Percentiles rank a stretch among this genome's conserved stretches.
Conservation (phyloP, 176 grass and related monocot genomes). For the Ensete ventricosum region DNA sequence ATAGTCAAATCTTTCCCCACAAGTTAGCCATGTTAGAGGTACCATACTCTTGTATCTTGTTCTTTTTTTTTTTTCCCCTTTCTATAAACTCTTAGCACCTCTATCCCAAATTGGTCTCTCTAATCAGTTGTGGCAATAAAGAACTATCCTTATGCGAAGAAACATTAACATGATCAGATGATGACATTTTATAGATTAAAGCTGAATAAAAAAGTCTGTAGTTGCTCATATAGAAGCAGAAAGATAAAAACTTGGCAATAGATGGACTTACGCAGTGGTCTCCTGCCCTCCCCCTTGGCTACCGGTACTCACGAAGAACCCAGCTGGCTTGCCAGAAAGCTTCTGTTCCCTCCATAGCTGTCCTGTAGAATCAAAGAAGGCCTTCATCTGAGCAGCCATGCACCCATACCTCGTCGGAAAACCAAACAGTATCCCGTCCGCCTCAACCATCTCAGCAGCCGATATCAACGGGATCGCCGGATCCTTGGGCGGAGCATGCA, state of each 20-base stretch:
- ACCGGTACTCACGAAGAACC: conserved; percentile 20
- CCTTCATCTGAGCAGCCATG: conserved; percentile 24
- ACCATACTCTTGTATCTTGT: neutral
- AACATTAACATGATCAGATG: no score
- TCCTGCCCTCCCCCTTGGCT: conserved; percentile 22
- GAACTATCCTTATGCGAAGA: no score
- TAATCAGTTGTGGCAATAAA: no score
- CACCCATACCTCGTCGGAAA: conserved; percentile 15
- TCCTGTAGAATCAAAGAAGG: conserved; percentile 18
- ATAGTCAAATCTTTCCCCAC: neutral
- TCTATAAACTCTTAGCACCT: no score
- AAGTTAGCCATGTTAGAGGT: neutral
- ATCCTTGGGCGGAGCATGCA: conserved; percentile 15
- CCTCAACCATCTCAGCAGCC: neutral
- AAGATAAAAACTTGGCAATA: neutral
- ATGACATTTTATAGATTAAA: no score
- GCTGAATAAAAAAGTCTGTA: neutral
- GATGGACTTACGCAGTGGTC: conserved; percentile 11
- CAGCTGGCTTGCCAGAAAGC: conserved; percentile 16
- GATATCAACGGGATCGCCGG: conserved; percentile 9
- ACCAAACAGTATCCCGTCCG: conserved; percentile 21
- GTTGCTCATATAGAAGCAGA: neutral
- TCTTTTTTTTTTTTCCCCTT: neutral
- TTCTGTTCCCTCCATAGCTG: conserved; percentile 9
- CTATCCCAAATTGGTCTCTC: no score